These are phyloP conservation scores for Ophiosphaerella narmari DNA, from an alignment of 2,329 filamentous ascomycete species.

Conservation along the genomic window DNA sequence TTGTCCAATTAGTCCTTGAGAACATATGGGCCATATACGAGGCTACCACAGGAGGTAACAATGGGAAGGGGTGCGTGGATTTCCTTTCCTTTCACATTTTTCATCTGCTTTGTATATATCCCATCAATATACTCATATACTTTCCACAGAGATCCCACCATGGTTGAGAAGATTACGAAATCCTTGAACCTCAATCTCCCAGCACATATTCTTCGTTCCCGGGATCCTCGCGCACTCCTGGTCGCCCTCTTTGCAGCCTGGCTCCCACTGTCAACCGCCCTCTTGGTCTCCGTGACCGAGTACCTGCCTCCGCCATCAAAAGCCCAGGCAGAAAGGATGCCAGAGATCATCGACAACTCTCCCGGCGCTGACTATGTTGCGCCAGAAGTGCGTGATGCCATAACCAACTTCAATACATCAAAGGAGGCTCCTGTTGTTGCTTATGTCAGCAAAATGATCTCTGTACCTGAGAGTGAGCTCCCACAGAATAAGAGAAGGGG, in stretches of 20 bases:
- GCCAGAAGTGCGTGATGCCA: constrained; percentile 72
- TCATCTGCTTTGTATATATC: constrained; percentile 39
- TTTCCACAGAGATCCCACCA: constrained; percentile 66
- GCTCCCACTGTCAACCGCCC: constrained; percentile 88
- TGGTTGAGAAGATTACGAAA: constrained; percentile 94
- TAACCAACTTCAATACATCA: constrained; percentile 76
- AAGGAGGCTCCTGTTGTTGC: constrained; percentile 80
- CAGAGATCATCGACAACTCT: constrained; percentile 76
- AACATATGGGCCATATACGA: constrained; percentile 96
- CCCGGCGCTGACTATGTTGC: constrained; percentile 77
- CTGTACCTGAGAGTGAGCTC: constrained; percentile 88
- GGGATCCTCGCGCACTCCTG: constrained; percentile 81
- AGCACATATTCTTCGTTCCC: constrained; percentile 79
- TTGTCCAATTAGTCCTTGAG: constrained; percentile 93
- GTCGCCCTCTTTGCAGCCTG: constrained; percentile 86
- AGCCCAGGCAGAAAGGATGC: constrained; percentile 80
- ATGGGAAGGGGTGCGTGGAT: constrained; percentile 73
- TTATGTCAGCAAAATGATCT: constrained; percentile 98
- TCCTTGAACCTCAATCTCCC: constrained; percentile 83
- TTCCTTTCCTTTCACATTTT: constrained; percentile 41
- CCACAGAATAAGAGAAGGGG: constrained; percentile 78
- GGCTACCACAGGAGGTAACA: constrained; percentile 81
- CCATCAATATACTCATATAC: constrained; percentile 49
- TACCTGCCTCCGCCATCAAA: constrained; percentile 81
- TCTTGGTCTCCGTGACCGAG: constrained; percentile 92